phyloP scores from a whole-genome alignment of 495 filamentous ascomycete genomes.

The Stereocaulon alpinum region DNA sequence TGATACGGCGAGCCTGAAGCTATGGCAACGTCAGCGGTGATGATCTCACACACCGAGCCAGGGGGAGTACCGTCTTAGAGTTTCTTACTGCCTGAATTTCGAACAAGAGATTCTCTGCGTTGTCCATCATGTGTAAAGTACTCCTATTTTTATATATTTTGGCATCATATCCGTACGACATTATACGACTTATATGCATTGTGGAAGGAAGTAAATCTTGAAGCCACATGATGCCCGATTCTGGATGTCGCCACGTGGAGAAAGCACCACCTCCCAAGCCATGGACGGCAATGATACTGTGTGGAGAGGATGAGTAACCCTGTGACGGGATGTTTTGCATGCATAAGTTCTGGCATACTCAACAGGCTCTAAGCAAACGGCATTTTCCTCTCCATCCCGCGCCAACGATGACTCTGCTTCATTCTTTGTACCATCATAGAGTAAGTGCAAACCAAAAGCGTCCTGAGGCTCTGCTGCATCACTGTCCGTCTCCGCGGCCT shows the following conservation, averaged over 20 bases:
- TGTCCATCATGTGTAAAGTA: neutral
- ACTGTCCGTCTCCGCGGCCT: neutral
- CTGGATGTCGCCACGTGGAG: slow-evolving; percentile 5
- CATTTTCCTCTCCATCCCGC: neutral
- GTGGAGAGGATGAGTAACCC: neutral
- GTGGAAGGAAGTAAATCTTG: neutral
- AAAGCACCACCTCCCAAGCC: neutral
- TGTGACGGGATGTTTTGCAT: neutral
- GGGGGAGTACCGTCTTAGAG: neutral
- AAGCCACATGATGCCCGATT: neutral
- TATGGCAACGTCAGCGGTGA: neutral
- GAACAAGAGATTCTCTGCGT: neutral
- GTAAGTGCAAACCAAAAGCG: neutral
- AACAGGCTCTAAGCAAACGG: neutral
- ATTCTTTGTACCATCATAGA: neutral
- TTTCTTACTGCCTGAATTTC: neutral
- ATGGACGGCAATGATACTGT: neutral
- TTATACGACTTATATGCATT: neutral
- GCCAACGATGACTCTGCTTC: neutral
- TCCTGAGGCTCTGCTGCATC: neutral
- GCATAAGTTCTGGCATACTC: neutral
- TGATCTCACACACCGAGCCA: neutral
- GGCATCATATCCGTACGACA: slow-evolving; percentile 7
- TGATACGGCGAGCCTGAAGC: neutral
- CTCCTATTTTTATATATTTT: neutral